Base-by-base conservation (phyloP, 768 basidiomycete genomes). In the Naganishia vishniacii region DNA sequence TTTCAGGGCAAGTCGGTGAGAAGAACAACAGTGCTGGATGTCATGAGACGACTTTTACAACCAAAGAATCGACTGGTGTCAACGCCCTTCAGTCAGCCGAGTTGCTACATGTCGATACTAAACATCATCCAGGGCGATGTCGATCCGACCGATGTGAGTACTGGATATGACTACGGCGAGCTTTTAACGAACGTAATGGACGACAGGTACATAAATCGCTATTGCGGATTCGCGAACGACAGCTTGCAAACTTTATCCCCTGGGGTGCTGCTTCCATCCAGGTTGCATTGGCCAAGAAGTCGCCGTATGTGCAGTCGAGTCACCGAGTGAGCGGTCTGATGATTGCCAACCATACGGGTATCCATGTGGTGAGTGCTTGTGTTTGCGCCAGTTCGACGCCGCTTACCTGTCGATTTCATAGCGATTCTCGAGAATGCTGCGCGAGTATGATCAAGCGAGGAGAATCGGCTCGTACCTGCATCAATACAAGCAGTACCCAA, bases 241-340 rank as follows among this genome's bases (percentile, higher is more conserved):
- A 95, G 71, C 82, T 98, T 26, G 95, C 95, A 16, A 93, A 89
- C 73, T 98, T 99, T 76, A 97, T 99, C 67, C 95, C 95, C 6
- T 99, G 95, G 95, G 95, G 95, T 13, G 95, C 95, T 0, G 93
- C 93, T 4, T 93, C 91, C 37, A 94, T 95, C 71, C 95, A 99
- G 78, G 94, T 99, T 7, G 94, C 95, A 5, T 79, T 97, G 65
- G 95, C 93, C 1, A 86, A 89, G 64, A 86, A 84, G 70, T 92
- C 90, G 16, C 92, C 91, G 6, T 94, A 94, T 72, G 80, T 95
- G 59, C 82, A 85, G 4, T 86, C 88, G 41, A 88, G 87, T 71
- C 92, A 99, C 77, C 87, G 93, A 13, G 93, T 98, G 62, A 97
- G 93, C 75, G 94, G 94, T 0, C 82, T 99, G 56, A 98, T 99